Evolutionary conservation across 2,329 filamentous ascomycete genomes (phyloP).

Genomic region (Clonostachys rosea): DNA sequence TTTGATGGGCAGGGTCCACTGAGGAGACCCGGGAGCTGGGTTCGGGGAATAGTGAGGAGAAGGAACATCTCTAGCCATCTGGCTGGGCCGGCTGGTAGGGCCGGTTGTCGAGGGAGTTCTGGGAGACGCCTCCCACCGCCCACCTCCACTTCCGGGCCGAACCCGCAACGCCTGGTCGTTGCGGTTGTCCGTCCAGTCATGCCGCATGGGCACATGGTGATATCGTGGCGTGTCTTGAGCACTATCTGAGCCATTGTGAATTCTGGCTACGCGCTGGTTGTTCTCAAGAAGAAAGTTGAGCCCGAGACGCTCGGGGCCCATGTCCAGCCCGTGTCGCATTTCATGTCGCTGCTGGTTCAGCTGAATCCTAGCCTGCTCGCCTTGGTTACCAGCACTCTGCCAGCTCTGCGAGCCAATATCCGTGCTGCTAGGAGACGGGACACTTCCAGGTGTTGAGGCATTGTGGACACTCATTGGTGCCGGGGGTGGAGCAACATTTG

Average conservation of each 20-base stretch:
- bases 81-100: neutral
- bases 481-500: constrained; percentile 5
- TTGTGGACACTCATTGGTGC: constrained; percentile 18
- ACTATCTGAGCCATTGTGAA: constrained; percentile 43
- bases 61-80: neutral
- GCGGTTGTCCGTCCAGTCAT: constrained; percentile 35
- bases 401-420: constrained; percentile 3
- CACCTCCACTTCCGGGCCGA: constrained; percentile 2
- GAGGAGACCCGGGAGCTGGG: neutral
- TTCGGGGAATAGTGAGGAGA: neutral
- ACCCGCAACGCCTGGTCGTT: constrained; percentile 15
- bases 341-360: constrained; percentile 44
- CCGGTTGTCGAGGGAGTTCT: neutral
- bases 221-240: constrained; percentile 38
- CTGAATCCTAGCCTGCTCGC: constrained; percentile 9
- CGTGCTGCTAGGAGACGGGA: constrained; percentile 24
- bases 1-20: constrained; percentile 33
- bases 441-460: constrained; percentile 30
- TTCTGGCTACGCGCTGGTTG: constrained; percentile 47
- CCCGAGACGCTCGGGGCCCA: constrained; percentile 63
- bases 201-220: constrained; percentile 43
- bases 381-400: neutral
- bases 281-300: constrained; percentile 69
- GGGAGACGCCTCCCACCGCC: neutral
- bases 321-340: constrained; percentile 50